Evolutionary conservation across 441 rosid species (phyloP), one percentile per base, ranked within the genome.

Genomic region (Manihot esculenta): DNA sequence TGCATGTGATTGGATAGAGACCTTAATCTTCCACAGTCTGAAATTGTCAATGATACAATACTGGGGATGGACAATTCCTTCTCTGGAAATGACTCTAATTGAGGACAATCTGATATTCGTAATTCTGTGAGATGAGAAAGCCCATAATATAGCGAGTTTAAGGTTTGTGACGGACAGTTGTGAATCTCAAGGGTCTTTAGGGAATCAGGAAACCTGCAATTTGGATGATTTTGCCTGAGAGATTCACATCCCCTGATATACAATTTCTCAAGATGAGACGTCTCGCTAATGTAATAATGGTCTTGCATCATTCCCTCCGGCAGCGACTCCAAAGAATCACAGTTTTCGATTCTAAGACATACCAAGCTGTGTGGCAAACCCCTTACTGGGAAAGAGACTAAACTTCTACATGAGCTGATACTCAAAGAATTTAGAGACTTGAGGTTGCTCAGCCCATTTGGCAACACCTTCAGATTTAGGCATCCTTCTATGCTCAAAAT

Each of bases 21-120:
- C n/a, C n/a, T n/a, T 33, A 83, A 77, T 30, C 54, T 79, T n/a
- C 2, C n/a, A 47, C 83, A 82, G 15, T 26, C 21, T 1, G 1
- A 2, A 5, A 79, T 60, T 24, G 12, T 18, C 7, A 79, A 20
- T 0, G 9, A 21, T 30, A 10, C 64, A 24, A 75, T 76, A 26
- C 51, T 66, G 10, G 60, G 59, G 8, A 62, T 51, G 24, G 54
- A 8, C 54, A 71, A 58, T 10, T 76, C 76, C 10, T 2, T 41
- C 6, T 63, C 66, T 10, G 68, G 77, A 27, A 77, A 68, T 12
- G 21, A 58, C 47, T 67, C 64, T 35, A 78, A 60, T 50, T 33
- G 15, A 21, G 66, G 30, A 53, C 73, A 66, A 21, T 41, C 41
- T 11, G 14, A 14, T 59, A 74, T 55, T 41, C 18, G 45, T 44